phyloP scores from a whole-genome alignment of 345 rosid genomes.

The Acer negundo region DNA sequence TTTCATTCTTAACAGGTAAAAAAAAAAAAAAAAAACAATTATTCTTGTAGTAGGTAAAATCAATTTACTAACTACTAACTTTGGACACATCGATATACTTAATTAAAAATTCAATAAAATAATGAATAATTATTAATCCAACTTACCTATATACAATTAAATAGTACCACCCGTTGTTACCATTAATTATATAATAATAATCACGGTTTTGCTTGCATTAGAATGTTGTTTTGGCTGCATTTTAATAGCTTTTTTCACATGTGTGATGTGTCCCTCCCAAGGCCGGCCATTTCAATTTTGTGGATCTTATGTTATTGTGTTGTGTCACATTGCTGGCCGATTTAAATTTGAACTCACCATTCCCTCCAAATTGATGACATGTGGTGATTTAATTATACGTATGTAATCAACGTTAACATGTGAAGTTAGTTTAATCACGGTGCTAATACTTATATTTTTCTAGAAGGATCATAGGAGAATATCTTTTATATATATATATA shows the following conservation, averaged over 20 bases:
- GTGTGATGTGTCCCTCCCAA: conserved; percentile 26
- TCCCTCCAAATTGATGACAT: conserved; percentile 11
- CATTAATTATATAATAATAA: background rate
- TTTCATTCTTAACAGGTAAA: background rate
- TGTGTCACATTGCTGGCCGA: background rate
- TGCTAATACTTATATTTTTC: no score
- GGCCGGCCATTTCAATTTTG: conserved; percentile 19
- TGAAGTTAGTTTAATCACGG: no score
- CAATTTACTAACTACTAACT: background rate
- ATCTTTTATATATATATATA: no score
- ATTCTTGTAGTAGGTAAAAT: background rate
- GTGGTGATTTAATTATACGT: no score
- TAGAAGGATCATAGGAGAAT: no score
- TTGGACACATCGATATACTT: background rate
- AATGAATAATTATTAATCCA: no score
- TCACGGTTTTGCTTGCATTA: background rate
- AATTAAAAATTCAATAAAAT: no score
- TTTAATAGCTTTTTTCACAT: conserved; percentile 12
- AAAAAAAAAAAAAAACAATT: background rate
- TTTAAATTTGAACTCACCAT: conserved; percentile 16
- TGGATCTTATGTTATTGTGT: background rate
- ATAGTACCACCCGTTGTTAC: no score
- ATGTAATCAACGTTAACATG: no score
- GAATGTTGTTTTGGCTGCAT: conserved; percentile 15
- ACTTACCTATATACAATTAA: no score